Base-by-base conservation (phyloP, 176 grass and related monocot genomes). In the Ensete glaucum region DNA sequence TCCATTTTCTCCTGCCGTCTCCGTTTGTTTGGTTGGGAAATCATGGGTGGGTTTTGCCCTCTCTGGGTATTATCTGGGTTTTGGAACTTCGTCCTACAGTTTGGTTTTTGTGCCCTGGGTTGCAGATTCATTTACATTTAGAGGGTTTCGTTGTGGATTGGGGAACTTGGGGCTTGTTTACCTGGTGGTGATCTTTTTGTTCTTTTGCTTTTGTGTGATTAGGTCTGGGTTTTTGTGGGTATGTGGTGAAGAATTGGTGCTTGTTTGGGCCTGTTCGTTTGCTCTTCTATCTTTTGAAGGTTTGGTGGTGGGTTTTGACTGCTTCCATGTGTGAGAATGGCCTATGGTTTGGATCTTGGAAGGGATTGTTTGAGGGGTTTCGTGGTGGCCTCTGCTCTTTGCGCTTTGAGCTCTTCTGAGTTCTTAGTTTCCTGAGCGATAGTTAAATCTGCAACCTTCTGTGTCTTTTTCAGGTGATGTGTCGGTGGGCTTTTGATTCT, bases 111-210 rank as follows among this genome's bases (percentile, higher is more conserved):
- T 43, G 34, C 34, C 34, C 17, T 9, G 27, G 12, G 3, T 67
- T 9, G 25, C 20, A 13, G 65, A 67, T 48, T 67, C 27, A 11
- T 67, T 67, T 34, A 43, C 25, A 67, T 27, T 55, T 55, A 27
- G 71, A 73, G 71, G 71, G 71, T 55, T 55, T 23, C 29, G 71
- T 52, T 73, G 71, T 52, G 21, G 50, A 9, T 23, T 73, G 12
- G 11, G 27, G 24, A 64, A 64, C 62, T 25, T 64, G 19, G 62
- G 2, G 22, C 2, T 26, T 67, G 12, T 43, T 43, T 43, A 43
- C 34, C 34, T 43, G 34, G 34, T 43, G 34, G 34, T 43, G 34
- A 43, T 34, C 11, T 67, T 67, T 11, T 26, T 22, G 24, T 26
- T 34, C 7, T 26, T 67, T 67, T 29, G 12, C 52, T 52, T 43